Percentiles rank a stretch among this genome's conserved stretches.
Evolutionary conservation across 2,329 filamentous ascomycete genomes (phyloP).

Genomic region (Colletotrichum spinosum): DNA sequence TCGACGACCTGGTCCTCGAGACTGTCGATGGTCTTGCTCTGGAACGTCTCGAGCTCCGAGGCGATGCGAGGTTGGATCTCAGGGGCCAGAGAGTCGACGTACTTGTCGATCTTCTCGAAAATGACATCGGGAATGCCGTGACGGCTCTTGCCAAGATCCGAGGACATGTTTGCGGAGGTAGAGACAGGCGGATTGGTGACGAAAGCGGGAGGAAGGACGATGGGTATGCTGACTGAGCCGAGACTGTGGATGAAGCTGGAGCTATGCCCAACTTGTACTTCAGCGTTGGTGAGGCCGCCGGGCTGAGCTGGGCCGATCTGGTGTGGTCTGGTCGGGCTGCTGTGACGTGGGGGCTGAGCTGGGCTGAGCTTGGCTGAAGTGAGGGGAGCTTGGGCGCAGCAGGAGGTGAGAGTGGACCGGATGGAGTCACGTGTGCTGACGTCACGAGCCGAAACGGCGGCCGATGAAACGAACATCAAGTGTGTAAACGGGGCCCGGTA

Average conservation of each 20-base stretch:
- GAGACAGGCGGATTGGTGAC: neutral
- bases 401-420: slow-evolving; percentile 2
- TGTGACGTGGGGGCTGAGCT: neutral
- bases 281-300: slow-evolving; percentile 13
- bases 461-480: neutral
- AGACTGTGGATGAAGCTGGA: slow-evolving; percentile 1
- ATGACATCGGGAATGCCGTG: slow-evolving; percentile 55
- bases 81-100: slow-evolving; percentile 59
- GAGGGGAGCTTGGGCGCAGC: slow-evolving; percentile 1
- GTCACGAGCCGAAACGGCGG: slow-evolving; percentile 1
- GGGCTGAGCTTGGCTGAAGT: slow-evolving; percentile 1
- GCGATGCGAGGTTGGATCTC: slow-evolving; percentile 60
- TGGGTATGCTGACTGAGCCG: neutral
- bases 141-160: slow-evolving; percentile 25
- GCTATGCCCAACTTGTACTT: slow-evolving; percentile 26
- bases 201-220: neutral
- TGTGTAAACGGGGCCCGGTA: too few species aligned
- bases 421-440: slow-evolving; percentile 13
- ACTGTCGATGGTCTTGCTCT: slow-evolving; percentile 57
- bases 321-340: neutral
- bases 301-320: slow-evolving; percentile 6
- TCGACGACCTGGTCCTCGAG: slow-evolving; percentile 58
- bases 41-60: slow-evolving; percentile 56
- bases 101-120: slow-evolving; percentile 58
- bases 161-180: slow-evolving; percentile 45